phyloP scores from a whole-genome alignment of 371 early-diverging fungal species.

The Circinella minor region DNA sequence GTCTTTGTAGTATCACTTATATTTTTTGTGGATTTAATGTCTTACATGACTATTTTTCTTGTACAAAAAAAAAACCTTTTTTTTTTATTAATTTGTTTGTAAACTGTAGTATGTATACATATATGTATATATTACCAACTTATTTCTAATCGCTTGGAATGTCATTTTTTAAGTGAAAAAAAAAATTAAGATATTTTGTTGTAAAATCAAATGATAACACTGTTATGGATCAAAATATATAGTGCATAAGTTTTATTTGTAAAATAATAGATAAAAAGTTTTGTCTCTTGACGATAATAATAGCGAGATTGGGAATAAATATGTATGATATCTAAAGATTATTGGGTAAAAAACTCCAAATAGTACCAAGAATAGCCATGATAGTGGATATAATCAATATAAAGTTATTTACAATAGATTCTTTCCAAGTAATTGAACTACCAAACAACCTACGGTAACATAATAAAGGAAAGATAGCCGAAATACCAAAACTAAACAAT shows the following conservation, averaged over 20 bases:
- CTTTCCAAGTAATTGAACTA: slow-evolving; percentile 16
- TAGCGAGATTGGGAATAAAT: neutral
- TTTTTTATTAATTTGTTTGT: neutral
- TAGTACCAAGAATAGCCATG: slow-evolving; percentile 38
- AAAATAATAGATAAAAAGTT: no score
- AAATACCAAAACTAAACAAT: slow-evolving; percentile 44
- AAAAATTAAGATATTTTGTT: no score
- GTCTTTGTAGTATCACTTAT: slow-evolving; percentile 14
- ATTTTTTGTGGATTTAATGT: slow-evolving; percentile 17
- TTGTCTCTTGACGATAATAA: no score
- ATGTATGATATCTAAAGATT: slow-evolving; percentile 7
- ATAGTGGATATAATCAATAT: slow-evolving; percentile 27
- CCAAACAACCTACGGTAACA: slow-evolving; percentile 47
- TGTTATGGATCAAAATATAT: no score
- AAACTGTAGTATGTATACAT: neutral
- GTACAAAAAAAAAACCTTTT: slow-evolving; percentile 11
- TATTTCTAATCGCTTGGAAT: no score
- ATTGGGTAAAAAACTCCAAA: slow-evolving; percentile 38
- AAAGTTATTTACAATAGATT: slow-evolving; percentile 23
- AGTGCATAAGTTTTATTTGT: no score
- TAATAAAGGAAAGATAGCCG: slow-evolving; percentile 47
- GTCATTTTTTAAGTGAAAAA: no score
- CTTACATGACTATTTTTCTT: slow-evolving; percentile 11
- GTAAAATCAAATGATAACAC: no score
- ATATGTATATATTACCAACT: neutral